These are phyloP conservation scores for Gracilaria gracilis DNA, from an alignment of 23 red algal genomes.

Conservation along the genomic window DNA sequence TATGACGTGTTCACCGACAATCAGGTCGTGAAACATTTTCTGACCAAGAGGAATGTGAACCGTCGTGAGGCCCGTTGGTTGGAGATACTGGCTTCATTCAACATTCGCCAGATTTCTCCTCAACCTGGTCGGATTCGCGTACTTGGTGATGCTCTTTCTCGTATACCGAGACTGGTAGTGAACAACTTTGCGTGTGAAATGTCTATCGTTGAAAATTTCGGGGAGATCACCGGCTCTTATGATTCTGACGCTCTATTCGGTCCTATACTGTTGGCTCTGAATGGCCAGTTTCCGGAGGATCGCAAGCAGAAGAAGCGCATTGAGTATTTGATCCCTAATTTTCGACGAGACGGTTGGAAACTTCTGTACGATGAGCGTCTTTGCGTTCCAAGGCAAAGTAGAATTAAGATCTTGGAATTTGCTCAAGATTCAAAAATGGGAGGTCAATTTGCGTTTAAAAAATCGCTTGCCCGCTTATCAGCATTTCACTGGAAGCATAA, in stretches of 20 bases:
- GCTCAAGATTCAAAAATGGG: background rate
- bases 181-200: background rate
- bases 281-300: too few species aligned
- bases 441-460: background rate
- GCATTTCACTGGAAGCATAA: background rate
- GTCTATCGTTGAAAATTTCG: background rate
- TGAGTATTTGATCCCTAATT: too few species aligned
- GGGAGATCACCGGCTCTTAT: background rate
- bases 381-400: background rate
- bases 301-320: too few species aligned
- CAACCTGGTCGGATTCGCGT: background rate
- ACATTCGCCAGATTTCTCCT: background rate
- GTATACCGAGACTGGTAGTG: background rate
- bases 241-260: too few species aligned
- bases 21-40: slow-evolving; percentile 1
- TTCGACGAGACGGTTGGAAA: too few species aligned
- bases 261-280: too few species aligned
- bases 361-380: background rate
- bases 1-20: slow-evolving; percentile 47
- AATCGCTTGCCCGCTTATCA: background rate
- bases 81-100: background rate
- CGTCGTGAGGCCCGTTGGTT: background rate
- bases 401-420: slow-evolving; percentile 6
- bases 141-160: background rate
- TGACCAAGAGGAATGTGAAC: slow-evolving; percentile 13